A percentile compares a stretch with the other conserved stretches of the same genome.
phyloP scores from a whole-genome alignment of 345 rosid species.

The Toxicodendron radicans region DNA sequence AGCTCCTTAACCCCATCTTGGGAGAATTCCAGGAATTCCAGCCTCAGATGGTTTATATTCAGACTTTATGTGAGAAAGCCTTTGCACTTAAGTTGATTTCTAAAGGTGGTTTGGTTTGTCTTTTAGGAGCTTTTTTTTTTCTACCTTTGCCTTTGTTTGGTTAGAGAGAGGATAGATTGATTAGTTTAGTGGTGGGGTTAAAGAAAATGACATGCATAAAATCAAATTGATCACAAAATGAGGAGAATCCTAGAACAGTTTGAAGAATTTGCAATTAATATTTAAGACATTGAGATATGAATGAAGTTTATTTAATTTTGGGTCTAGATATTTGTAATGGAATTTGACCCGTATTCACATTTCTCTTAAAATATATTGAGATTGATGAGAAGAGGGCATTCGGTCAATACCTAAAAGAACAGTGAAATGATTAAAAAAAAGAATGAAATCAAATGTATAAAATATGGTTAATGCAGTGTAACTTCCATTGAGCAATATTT shows the following conservation, averaged over 20 bases:
- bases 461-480: conserved; percentile 18
- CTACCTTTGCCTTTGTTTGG: conserved; percentile 34
- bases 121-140: conserved; percentile 42
- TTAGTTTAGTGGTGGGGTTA: conserved; percentile 76
- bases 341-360: conserved; percentile 29
- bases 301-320: neutral
- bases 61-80: conserved; percentile 44
- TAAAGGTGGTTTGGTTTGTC: conserved; percentile 49
- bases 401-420: conserved; percentile 59
- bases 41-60: conserved; percentile 31
- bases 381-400: conserved; percentile 8
- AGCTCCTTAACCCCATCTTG: conserved; percentile 57
- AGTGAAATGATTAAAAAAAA: conserved; percentile 19
- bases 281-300: neutral
- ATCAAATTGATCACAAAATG: conserved; percentile 17
- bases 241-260: conserved; percentile 68
- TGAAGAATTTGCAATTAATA: neutral
- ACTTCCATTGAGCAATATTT: conserved; percentile 16
- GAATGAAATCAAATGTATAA: conserved; percentile 14
- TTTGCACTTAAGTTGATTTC: conserved; percentile 40
- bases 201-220: conserved; percentile 54
- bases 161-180: conserved; percentile 20
- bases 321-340: conserved; percentile 14
- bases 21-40: conserved; percentile 17
- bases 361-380: conserved; percentile 26